Evolutionary conservation across 2,329 filamentous ascomycete genomes (phyloP), one percentile per base, ranked within the genome.

Genomic region (Diplocarpon rosae): DNA sequence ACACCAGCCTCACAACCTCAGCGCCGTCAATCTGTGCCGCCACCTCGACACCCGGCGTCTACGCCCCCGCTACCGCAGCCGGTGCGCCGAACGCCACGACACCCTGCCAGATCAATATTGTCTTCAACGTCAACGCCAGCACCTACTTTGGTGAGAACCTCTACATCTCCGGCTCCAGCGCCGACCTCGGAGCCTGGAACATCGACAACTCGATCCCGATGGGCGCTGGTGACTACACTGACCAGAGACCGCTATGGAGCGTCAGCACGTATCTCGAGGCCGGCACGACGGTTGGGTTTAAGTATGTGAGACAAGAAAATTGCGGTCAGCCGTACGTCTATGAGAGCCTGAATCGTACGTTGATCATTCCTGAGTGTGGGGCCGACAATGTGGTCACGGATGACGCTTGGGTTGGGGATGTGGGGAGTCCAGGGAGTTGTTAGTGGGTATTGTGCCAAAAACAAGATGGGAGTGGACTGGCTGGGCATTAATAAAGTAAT

Each of bases 81-180:
- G 7, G 53, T 63, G 58, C 56, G 2, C 58, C 59, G 1, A 59
- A 59, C 37, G 49, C 56, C 1, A 60, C 55, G 1, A 38, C 42
- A 1, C 39, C 43, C 9, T 61, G 59, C 37, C 50, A 54, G 11
- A 50, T 62, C 24, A 63, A 61, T 10, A 63, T 73, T 5, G 62
- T 62, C 3, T 72, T 73, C 59, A 61, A 65, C 39, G 65, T 70
- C 7, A 68, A 68, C 47, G 69, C 66, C 1, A 63, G 61, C 0
- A 73, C 70, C 0, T 65, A 66, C 39, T 67, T 61, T 42, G 70
- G 70, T 8, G 69, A 73, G 57, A 71, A 69, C 24, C 49, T 73
- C 17, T 68, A 68, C 42, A 55, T 73, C 4, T 58, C 61, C 0
- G 70, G 70, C 24, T 66, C 65, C 37, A 62, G 64, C 2, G 44